Base-by-base conservation (phyloP, 371 early-diverging fungal genomes). In the Mucor racemosus region DNA sequence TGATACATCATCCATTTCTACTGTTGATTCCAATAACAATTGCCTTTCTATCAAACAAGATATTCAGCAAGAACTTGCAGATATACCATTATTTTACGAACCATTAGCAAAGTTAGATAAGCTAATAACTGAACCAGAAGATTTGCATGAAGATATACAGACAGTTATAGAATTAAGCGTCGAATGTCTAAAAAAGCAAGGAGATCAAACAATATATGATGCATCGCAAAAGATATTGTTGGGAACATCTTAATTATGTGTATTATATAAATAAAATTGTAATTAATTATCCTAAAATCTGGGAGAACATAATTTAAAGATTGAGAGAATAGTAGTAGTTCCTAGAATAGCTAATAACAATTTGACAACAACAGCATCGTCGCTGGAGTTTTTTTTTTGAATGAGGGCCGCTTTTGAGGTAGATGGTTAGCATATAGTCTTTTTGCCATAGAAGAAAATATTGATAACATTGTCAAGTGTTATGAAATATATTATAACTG, bases 121-220 rank as follows among this genome's bases (percentile, higher is more conserved):
- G 19, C 41, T 74, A 4, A 64, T 64, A 2, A 39, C 56, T 17
- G 58, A 63, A n/a, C 59, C 61, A 3, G 67, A 69, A 44, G 69
- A 66, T 13, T 44, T 74, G 19, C 65, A 64, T 31, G 66, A 74
- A 44, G 74, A 74, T 62, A 66, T 66, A 5, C 66, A 69, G n/a
- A 31, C 67, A 0, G 60, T 61, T 0, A 63, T 69, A 21, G 70
- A 74, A 31, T 36, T 65, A 8, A 59, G 74, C 10, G 11, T 69
- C 3, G 56, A 66, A 3, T 60, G 40, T 15, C 39, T 73, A 14
- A 65, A 62, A 41, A 66, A 60, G 13, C 53, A 60, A 21, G n/a
- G 19, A 11, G 69, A 64, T 31, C 36, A 41, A 17, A 15, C 39
- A 21, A 13, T 67, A 21, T 62, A 57, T 39, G 46, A 57, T 7